Base-by-base conservation (phyloP, 306 rosid genomes). In the Trifolium dubium region DNA sequence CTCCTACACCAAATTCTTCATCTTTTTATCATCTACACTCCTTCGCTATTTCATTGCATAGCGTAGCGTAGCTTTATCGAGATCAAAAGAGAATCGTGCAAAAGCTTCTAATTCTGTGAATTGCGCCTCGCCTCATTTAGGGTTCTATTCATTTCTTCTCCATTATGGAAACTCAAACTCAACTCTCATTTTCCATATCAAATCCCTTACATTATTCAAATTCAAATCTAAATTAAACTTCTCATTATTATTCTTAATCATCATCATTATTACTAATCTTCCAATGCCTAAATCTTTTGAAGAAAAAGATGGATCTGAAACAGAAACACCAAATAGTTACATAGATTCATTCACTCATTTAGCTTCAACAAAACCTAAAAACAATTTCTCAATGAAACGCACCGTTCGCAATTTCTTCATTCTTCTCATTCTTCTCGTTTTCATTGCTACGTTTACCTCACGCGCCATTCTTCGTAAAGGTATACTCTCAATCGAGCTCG, bases 331-430 rank as follows among this genome's bases (percentile, higher is more conserved):
- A 39, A 62, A 64, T 13, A 53, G 56, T n/a, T 76, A 64, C 59
- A 32, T 80, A 50, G 64, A 84, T 74, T 61, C 72, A 3, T 82
- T 86, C 79, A 76, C 88, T 9, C 69, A 69, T 78, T 80, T 91
- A 84, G 84, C 86, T 1, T 31, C 66, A 50, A 76, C 80, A 50
- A 71, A 76, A 67, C 50, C 54, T 41, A 64, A 62, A 46, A 79
- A 63, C 78, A 39, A 6, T 4, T 6, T 73, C 10, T 86, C 88
- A 10, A 88, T 92, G 99, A 95, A 92, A 83, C 89, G 88, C 72
- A 83, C 88, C 58, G 89, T 92, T 60, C 89, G 96, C 2, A 89
- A 98, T 0, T 74, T 92, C 3, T 87, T 95, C 71, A 69, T 84
- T 39, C 65, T 92, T 23, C 78, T 95, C 37, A 85, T 95, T 4